Evolutionary conservation across 1,284 basidiomycete genomes (phyloP).

Genomic region (Cutaneotrichosporon sp.): DNA sequence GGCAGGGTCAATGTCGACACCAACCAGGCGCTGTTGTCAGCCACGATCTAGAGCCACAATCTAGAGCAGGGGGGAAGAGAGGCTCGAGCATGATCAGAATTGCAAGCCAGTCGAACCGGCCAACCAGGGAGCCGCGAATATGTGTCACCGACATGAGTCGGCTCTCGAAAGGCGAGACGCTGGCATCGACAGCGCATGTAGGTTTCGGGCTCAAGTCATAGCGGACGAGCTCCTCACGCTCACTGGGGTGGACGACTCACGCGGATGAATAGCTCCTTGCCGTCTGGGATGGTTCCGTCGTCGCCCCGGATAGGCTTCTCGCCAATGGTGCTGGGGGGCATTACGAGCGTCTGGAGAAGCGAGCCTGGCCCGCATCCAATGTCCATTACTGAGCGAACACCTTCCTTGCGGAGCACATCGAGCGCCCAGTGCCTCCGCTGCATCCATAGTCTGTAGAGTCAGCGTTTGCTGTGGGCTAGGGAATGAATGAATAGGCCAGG

Average conservation of each 20-base stretch:
- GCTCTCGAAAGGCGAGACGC: not conserved
- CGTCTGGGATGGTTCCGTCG: conserved; percentile 16
- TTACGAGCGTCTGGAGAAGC: conserved; percentile 46
- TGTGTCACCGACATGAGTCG: not conserved
- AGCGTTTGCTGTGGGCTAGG: not conserved
- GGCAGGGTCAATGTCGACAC: conserved; percentile 46
- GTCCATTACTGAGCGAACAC: conserved; percentile 48
- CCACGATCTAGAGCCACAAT: not conserved
- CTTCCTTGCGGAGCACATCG: conserved; percentile 44
- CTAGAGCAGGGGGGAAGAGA: not conserved
- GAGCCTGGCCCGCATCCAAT: conserved; percentile 52
- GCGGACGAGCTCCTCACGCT: not conserved
- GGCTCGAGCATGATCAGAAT: conserved; percentile 4
- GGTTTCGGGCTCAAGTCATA: no score
- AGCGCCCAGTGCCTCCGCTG: conserved; percentile 51
- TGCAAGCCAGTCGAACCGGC: not conserved
- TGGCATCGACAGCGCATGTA: not conserved
- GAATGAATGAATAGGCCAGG: not conserved
- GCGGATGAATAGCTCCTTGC: conserved; percentile 42
- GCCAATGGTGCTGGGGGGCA: conserved; percentile 43
- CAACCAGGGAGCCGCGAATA: not conserved
- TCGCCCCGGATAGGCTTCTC: conserved; percentile 41
- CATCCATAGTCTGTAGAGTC: conserved; percentile 45
- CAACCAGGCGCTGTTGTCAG: conserved; percentile 44
- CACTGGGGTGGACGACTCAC: conserved; percentile 31